Evolutionary conservation across 2,329 filamentous ascomycete species (phyloP), one percentile per base, ranked within the genome.

Genomic region (Purpureocillium lavendulum): DNA sequence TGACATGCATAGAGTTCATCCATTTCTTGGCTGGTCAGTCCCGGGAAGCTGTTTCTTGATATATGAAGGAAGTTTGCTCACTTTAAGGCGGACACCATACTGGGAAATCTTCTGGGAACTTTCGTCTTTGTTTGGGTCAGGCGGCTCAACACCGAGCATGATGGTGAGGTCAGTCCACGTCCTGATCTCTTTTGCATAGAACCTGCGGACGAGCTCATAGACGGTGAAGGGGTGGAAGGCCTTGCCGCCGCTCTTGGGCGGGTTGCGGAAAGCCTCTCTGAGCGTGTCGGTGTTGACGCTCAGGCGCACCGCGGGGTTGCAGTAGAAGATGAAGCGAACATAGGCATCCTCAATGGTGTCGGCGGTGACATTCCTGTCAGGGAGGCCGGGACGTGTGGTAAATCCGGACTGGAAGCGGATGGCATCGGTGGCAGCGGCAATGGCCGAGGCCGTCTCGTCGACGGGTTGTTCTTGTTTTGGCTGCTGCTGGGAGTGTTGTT

Each of bases 1-100:
- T 87, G 38, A 95, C 80, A 58, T 95, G 89, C 84, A 94, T 90
- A 5, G 88, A 89, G 57, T 87, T 87, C 86, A 96, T 92, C 89
- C 89, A 96, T 55, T 90, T 82, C 85, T n/a, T 86, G 52, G 8
- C 12, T 6, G 8, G 35, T 17, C 38, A 11, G 31, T 30, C 26
- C n/a, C 13, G n/a, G 12, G 6, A 26, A 10, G 21, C 21, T 26
- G 21, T 6, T 5, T 26, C 21, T n/a, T n/a, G n/a, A 10, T 6
- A 26, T 26, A 26, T 26, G 21, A 10, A 5, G 21, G 21, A 6
- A 26, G 21, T 18, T 8, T 12, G 12, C 63, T 54, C 62, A 89
- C 86, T 77, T 96, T 96, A 41, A 96, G 66, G 42, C 89, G 77
- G 35, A 96, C 89, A 33, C 87, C 87, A 67, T 95, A 96, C 59